Conservation (phyloP, 2,329 filamentous ascomycete species). For the Tolypocladium tropicale region DNA sequence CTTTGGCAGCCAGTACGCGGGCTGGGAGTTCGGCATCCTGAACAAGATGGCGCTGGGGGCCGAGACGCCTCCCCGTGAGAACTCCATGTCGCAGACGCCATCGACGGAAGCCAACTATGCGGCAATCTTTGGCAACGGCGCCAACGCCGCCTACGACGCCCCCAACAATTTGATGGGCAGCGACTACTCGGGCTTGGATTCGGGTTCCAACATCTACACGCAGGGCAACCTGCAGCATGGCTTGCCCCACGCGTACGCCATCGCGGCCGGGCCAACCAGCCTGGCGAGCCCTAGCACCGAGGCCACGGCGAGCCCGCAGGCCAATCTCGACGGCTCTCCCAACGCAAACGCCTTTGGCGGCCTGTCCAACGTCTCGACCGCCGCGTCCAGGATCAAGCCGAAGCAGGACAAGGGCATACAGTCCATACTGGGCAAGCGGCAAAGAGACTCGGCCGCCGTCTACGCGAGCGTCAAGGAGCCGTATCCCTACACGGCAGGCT, state of each 20-base stretch:
- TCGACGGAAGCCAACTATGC: conserved; percentile 27
- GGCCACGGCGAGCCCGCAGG: conserved; percentile 50
- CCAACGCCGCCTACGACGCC: conserved; percentile 39
- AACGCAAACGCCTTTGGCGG: conserved; percentile 16
- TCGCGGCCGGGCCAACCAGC: conserved; percentile 51
- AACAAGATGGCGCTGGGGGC: conserved; percentile 77
- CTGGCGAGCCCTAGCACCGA: conserved; percentile 56
- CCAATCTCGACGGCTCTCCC: conserved; percentile 46
- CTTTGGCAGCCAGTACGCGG: conserved; percentile 93
- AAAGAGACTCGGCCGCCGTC: conserved; percentile 69
- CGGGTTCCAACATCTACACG: conserved; percentile 36
- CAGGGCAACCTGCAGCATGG: conserved; percentile 52
- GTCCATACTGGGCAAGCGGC: conserved; percentile 46
- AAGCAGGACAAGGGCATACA: conserved; percentile 34
- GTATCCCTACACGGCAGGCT: conserved; percentile 82
- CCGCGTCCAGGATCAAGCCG: conserved; percentile 27
- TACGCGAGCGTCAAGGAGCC: conserved; percentile 86
- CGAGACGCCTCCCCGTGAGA: conserved; percentile 67
- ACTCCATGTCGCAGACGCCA: conserved; percentile 30
- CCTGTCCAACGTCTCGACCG: conserved; percentile 12
- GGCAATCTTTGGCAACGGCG: conserved; percentile 41
- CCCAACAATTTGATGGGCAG: conserved; percentile 31
- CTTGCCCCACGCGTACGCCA: conserved; percentile 54
- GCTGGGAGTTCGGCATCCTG: conserved; percentile 90
- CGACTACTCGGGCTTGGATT: conserved; percentile 44